phyloP scores from a whole-genome alignment of 352 stramenopile genomes.

The Phytophthora uliginosa region DNA sequence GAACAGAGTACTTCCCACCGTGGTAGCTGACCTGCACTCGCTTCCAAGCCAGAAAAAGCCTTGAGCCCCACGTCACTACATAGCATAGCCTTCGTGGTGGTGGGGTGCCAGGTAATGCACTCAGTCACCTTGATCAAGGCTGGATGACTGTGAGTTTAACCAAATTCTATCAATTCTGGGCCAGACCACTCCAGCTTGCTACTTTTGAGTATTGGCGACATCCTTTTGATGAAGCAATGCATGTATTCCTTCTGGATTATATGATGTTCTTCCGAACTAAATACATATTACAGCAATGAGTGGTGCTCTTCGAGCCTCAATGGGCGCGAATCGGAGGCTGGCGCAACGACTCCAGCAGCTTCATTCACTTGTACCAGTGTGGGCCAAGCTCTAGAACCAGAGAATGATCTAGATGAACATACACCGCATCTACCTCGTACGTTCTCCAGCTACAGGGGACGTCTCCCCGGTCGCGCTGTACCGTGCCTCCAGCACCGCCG shows the following conservation, averaged over 20 bases:
- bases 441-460: background rate
- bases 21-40: too few species aligned
- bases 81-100: too few species aligned
- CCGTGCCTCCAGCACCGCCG: slow-evolving; percentile 48
- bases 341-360: slow-evolving; percentile 18
- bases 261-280: slow-evolving; percentile 46
- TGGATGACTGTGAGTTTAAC: too few species aligned
- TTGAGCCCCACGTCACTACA: too few species aligned
- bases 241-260: slow-evolving; percentile 35
- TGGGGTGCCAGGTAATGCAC: too few species aligned
- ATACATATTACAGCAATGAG: slow-evolving; percentile 54
- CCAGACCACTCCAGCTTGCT: too few species aligned
- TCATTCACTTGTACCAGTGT: slow-evolving; percentile 26
- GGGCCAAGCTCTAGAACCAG: slow-evolving; percentile 25
- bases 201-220: too few species aligned
- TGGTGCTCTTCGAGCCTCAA: slow-evolving; percentile 12
- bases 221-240: slow-evolving; percentile 29
- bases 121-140: too few species aligned
- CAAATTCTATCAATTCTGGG: too few species aligned
- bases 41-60: too few species aligned
- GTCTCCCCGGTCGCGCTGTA: slow-evolving; percentile 37
- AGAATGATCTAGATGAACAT: slow-evolving; percentile 1
- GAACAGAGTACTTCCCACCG: too few species aligned
- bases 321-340: slow-evolving; percentile 19
- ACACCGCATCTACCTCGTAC: slow-evolving; percentile 13